These are phyloP conservation scores for Hypomontagnella submonticulosa DNA, from an alignment of 495 filamentous ascomycete genomes.

Conservation along the genomic window DNA sequence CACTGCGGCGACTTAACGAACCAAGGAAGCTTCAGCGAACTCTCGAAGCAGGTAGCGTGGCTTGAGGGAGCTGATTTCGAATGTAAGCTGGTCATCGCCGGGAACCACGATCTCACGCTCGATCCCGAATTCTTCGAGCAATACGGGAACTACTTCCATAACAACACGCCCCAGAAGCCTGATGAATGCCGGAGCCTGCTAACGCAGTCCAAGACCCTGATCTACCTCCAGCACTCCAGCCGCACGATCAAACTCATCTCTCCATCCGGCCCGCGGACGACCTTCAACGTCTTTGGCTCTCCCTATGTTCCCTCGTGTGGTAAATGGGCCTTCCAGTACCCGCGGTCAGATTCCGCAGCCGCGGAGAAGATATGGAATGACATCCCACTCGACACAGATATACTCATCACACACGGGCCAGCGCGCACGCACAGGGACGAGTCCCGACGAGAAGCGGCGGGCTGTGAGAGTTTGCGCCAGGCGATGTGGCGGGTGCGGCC, in stretches of 20 bases:
- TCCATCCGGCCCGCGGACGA: constrained; percentile 69
- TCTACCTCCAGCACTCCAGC: constrained; percentile 73
- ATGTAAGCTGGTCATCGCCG: constrained; percentile 85
- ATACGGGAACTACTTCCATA: constrained; percentile 68
- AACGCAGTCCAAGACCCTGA: constrained; percentile 64
- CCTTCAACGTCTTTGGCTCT: constrained; percentile 80
- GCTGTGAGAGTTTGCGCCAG: constrained; percentile 76
- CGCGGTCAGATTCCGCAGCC: constrained; percentile 44
- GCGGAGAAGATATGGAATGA: constrained; percentile 63
- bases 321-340: constrained; percentile 79
- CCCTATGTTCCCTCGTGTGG: constrained; percentile 73
- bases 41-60: constrained; percentile 74
- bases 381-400: constrained; percentile 77
- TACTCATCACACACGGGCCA: constrained; percentile 88
- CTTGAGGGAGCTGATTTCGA: constrained; percentile 79
- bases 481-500: constrained; percentile 83
- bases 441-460: constrained; percentile 60
- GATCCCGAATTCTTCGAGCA: constrained; percentile 70
- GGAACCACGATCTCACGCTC: constrained; percentile 84
- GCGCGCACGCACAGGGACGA: constrained; percentile 79
- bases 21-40: constrained; percentile 75
- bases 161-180: constrained; percentile 66
- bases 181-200: constrained; percentile 67
- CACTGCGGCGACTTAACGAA: constrained; percentile 92
- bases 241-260: constrained; percentile 66